Conservation (phyloP, 352 stramenopile genomes). For the Elongisporangium senticosum region DNA sequence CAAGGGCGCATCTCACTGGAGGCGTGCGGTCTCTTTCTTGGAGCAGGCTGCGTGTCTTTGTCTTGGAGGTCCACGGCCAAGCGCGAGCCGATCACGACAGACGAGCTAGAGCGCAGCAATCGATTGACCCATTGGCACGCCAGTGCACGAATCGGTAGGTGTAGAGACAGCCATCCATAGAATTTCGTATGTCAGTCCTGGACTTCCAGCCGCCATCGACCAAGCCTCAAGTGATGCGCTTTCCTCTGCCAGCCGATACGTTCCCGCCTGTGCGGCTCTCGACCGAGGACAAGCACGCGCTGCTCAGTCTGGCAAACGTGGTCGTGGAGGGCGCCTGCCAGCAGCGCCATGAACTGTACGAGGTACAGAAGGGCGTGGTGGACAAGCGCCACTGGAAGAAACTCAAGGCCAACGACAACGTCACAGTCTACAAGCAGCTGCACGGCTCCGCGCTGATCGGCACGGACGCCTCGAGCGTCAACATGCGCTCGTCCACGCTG, state of each 20-base stretch:
- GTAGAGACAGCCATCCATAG: background rate
- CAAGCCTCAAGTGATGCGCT: background rate
- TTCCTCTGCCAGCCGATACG: slow-evolving; percentile 4
- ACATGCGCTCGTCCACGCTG: slow-evolving; percentile 1
- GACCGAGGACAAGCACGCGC: slow-evolving; percentile 12
- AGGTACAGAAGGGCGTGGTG: slow-evolving; percentile 24
- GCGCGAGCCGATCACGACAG: background rate
- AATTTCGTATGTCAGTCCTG: background rate
- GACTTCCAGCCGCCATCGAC: no score
- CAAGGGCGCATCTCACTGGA: no score
- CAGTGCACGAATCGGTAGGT: background rate
- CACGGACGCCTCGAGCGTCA: background rate
- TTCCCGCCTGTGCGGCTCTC: slow-evolving; percentile 21
- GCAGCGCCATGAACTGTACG: slow-evolving; percentile 19
- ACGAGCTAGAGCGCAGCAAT: background rate
- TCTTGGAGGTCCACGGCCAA: background rate
- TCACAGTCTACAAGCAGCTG: slow-evolving; percentile 23
- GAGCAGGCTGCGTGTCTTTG: background rate
- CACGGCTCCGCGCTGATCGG: slow-evolving; percentile 5
- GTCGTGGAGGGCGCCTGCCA: slow-evolving; percentile 18
- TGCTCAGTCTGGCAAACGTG: slow-evolving; percentile 16
- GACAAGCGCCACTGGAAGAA: slow-evolving; percentile 23
- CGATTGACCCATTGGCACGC: background rate
- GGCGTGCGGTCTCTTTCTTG: background rate
- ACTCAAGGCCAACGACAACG: slow-evolving; percentile 22